Conservation (phyloP, 2,329 filamentous ascomycete genomes). For the Bipolaris oryzae region DNA sequence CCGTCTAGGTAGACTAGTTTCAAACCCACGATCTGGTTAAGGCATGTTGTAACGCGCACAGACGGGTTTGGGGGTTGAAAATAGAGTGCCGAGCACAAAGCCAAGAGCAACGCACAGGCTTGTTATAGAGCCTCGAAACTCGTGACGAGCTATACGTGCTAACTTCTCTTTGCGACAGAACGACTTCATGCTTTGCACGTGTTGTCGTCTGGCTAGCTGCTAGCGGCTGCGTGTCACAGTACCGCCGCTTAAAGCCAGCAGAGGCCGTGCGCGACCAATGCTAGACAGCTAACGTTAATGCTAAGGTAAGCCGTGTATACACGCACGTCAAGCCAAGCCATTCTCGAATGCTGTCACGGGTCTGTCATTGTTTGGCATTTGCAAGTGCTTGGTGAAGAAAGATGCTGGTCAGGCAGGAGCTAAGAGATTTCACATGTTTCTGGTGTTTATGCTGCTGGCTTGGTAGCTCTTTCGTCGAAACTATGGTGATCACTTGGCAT, state of each 20-base stretch:
- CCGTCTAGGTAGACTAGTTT: too few relatives aligned
- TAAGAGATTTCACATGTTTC: background rate
- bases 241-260: background rate
- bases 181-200: background rate
- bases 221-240: conserved; percentile 3
- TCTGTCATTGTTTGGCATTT: background rate
- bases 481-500: background rate
- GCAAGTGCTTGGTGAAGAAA: background rate
- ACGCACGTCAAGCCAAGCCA: background rate
- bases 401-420: background rate
- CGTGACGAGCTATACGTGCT: background rate
- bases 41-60: background rate
- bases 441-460: conserved; percentile 1
- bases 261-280: background rate
- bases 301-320: background rate
- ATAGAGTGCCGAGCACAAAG: background rate
- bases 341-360: background rate
- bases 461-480: conserved; percentile 2
- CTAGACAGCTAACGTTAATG: background rate
- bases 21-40: background rate
- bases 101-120: background rate
- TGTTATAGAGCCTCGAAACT: background rate
- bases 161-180: background rate
- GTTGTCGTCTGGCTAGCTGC: background rate
- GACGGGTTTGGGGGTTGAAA: background rate